Conservation (phyloP, 768 basidiomycete species). For the Gyrodon lividus region DNA sequence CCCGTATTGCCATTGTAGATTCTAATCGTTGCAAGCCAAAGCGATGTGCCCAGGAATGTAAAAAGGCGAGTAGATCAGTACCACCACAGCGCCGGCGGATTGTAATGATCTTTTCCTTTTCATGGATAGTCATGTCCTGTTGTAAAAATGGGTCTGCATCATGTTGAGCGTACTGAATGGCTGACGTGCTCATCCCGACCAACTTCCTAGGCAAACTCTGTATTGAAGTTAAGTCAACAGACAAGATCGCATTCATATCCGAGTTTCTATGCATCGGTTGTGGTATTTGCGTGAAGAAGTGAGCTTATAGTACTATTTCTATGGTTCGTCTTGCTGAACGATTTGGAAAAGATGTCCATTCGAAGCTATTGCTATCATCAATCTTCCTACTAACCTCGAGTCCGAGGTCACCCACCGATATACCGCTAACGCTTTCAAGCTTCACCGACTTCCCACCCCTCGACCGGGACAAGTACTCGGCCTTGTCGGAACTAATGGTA, state of each 20-base stretch:
- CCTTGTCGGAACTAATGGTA: conserved; percentile 98
- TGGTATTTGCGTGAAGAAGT: conserved; percentile 99
- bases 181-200: neutral
- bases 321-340: conserved; percentile 1
- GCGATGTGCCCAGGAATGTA: conserved; percentile 96
- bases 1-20: conserved; percentile 95
- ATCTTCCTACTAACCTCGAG: conserved; percentile 95
- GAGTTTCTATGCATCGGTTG: conserved; percentile 99
- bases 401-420: conserved; percentile 98
- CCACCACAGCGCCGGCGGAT: conserved; percentile 2
- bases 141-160: conserved; percentile 85
- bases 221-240: conserved; percentile 93
- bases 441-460: conserved; percentile 96
- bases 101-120: conserved; percentile 8
- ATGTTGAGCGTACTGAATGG: conserved; percentile 1
- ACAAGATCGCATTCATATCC: conserved; percentile 98
- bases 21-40: conserved; percentile 95
- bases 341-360: conserved; percentile 82
- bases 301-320: conserved; percentile 28
- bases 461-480: conserved; percentile 98
- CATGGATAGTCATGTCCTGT: conserved; percentile 83
- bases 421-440: conserved; percentile 97
- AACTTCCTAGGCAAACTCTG: conserved; percentile 81
- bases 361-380: conserved; percentile 98
- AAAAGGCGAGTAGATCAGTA: conserved; percentile 59